Percentiles rank a stretch among this genome's conserved stretches.
phyloP scores from a whole-genome alignment of 164 flowering plant species.

The Akebia trifoliata region DNA sequence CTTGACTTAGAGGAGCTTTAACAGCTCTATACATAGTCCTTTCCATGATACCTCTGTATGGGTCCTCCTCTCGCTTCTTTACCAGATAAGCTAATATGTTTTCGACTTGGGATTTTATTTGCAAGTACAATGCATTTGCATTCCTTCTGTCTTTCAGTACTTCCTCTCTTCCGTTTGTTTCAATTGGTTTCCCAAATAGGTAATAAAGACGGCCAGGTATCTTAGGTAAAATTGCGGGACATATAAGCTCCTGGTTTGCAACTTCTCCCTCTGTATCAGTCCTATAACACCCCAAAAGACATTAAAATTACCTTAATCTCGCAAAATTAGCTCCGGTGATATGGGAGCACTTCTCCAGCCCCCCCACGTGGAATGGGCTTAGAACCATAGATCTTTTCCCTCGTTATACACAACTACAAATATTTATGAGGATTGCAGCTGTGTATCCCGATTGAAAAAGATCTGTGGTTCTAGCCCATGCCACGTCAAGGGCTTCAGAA shows the following conservation, averaged over 20 bases:
- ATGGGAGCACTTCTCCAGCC: too few species aligned
- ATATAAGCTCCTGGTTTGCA: constrained; percentile 33
- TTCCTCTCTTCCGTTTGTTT: constrained; percentile 47
- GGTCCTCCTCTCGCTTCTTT: constrained; percentile 77
- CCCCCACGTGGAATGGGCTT: too few species aligned
- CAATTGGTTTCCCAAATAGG: constrained; percentile 77
- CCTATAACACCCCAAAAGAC: constrained; percentile 25
- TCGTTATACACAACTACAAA: too few species aligned
- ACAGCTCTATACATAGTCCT: constrained; percentile 43
- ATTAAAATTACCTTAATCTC: too few species aligned
- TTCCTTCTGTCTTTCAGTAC: constrained; percentile 36
- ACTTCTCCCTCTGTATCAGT: constrained; percentile 42
- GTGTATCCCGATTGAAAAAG: too few species aligned
- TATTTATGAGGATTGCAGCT: too few species aligned
- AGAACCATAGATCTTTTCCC: too few species aligned
- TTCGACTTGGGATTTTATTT: constrained; percentile 60
- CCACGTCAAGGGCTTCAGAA: too few species aligned
- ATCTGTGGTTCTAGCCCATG: too few species aligned
- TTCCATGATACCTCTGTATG: constrained; percentile 55
- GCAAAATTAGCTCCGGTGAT: neutral
- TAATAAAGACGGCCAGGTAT: constrained; percentile 79
- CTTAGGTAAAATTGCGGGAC: constrained; percentile 64
- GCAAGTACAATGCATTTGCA: constrained; percentile 55
- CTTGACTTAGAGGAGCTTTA: constrained; percentile 18
- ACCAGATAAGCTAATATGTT: constrained; percentile 39